Evolutionary conservation across 192 early-diverging fungal genomes (phyloP), one percentile per base, ranked within the genome.

Genomic region (Geranomyces variabilis): DNA sequence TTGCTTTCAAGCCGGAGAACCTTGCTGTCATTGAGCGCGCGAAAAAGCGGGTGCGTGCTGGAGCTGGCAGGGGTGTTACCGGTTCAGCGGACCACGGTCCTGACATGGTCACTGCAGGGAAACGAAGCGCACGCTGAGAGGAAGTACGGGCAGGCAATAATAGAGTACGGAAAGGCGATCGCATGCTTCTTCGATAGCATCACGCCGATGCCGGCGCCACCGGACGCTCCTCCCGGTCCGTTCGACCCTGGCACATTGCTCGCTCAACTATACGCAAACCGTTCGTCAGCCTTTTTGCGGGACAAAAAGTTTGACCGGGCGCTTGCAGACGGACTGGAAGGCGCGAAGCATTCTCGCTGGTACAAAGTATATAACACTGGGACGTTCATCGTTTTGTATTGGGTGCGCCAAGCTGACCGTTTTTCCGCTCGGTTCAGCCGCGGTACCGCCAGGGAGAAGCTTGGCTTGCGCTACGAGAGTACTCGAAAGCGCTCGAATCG

Each of bases 151-250:
- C 63, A 57, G 8, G 94, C 96, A 13, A 44, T 82, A 45, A 80
- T 75, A 61, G 93, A 95, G 77, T 97, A 96, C 75, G 66, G 82
- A 30, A 93, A 92, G 81, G 95, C 85, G 1, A 84, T 96, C 70
- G 85, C 90, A 44, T 90, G 93, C 71, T 72, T 95, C 58, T 85
- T 86, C 67, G 85, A 33, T 15, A 28, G 28, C 5, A 12, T 30
- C 8, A 47, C 58, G 17, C 29, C 57, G 6, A 41, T 44, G 24
- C 31, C 29, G 29, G 28, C 66, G 44, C 22, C 24, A 15, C n/a
- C 60, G 15, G 57, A 19, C 17, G 24, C 19, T 51, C 51, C 51
- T 3, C 5, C 36, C 5, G 36, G 36, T 3, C 10, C 36, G 10
- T 41, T 41, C 10, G 53, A 75, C 28, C 56, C 59, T 1, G 29